phyloP scores from a whole-genome alignment of 352 stramenopile species.

The Discostella stelligera region DNA sequence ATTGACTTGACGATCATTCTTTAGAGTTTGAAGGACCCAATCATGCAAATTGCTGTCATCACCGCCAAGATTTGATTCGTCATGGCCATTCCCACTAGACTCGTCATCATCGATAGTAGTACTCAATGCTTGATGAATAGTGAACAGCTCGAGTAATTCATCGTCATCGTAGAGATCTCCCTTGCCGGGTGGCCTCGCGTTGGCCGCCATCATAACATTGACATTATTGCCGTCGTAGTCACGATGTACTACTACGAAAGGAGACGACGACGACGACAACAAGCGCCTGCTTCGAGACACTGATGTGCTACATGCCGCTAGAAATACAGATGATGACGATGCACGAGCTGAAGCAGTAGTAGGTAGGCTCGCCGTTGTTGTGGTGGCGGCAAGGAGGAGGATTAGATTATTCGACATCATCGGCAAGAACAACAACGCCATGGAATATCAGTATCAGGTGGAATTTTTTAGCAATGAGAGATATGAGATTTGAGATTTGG shows the following conservation, averaged over 20 bases:
- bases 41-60: constrained; percentile 27
- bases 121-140: constrained; percentile 57
- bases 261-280: too few relatives aligned
- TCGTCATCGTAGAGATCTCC: constrained; percentile 68
- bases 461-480: too few relatives aligned
- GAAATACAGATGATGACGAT: constrained; percentile 2
- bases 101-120: constrained; percentile 11
- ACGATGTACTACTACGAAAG: neutral
- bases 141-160: constrained; percentile 59
- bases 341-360: too few relatives aligned
- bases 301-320: neutral
- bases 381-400: neutral
- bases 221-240: neutral
- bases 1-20: constrained; percentile 19
- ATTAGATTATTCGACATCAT: neutral
- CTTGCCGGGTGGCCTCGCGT: constrained; percentile 39
- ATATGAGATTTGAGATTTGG: too few relatives aligned
- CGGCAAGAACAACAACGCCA: neutral
- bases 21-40: constrained; percentile 33
- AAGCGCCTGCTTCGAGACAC: neutral
- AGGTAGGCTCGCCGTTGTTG: neutral
- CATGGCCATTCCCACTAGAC: neutral
- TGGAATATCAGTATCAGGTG: too few relatives aligned
- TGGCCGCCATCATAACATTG: neutral
- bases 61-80: neutral